These are phyloP conservation scores for Vigna unguiculata DNA, from an alignment of 306 rosid genomes.

Conservation along the genomic window DNA sequence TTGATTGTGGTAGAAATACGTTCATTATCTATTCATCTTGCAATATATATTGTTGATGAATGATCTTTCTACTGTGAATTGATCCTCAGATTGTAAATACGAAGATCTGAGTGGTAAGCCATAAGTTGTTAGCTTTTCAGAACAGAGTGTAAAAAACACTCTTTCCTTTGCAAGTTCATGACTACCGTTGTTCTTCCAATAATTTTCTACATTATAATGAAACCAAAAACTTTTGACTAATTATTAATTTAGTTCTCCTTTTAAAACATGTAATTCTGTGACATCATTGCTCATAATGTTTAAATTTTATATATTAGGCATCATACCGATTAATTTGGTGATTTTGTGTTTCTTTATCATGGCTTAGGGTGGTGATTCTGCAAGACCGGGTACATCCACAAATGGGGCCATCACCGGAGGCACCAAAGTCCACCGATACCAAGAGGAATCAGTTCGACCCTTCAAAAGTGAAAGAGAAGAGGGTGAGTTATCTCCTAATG, in stretches of 20 bases:
- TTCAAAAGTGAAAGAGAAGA: slow-evolving; percentile 93
- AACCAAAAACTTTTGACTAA: slow-evolving; percentile 12
- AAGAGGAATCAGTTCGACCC: slow-evolving; percentile 71
- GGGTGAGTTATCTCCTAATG: slow-evolving; percentile 98
- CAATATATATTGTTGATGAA: background rate
- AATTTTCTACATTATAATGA: slow-evolving; percentile 22
- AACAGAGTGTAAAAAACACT: background rate
- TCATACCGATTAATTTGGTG: background rate
- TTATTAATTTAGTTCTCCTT: slow-evolving; percentile 3
- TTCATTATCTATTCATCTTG: slow-evolving; percentile 24
- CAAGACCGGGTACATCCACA: slow-evolving; percentile 64
- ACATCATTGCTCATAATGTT: background rate
- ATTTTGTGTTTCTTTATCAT: slow-evolving; percentile 21
- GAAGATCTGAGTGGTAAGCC: slow-evolving; percentile 6
- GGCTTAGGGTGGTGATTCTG: slow-evolving; percentile 78
- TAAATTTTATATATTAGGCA: slow-evolving; percentile 48
- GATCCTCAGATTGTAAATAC: slow-evolving; percentile 7
- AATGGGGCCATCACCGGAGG: slow-evolving; percentile 67
- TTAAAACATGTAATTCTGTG: slow-evolving; percentile 5
- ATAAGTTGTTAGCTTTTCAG: slow-evolving; percentile 20
- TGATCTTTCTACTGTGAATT: slow-evolving; percentile 33
- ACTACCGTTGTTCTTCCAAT: background rate
- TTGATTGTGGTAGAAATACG: slow-evolving; percentile 7
- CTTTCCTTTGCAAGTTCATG: slow-evolving; percentile 35
- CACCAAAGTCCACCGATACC: slow-evolving; percentile 57